These are phyloP conservation scores for Morella rubra DNA, from an alignment of 306 rosid genomes.

Conservation along the genomic window DNA sequence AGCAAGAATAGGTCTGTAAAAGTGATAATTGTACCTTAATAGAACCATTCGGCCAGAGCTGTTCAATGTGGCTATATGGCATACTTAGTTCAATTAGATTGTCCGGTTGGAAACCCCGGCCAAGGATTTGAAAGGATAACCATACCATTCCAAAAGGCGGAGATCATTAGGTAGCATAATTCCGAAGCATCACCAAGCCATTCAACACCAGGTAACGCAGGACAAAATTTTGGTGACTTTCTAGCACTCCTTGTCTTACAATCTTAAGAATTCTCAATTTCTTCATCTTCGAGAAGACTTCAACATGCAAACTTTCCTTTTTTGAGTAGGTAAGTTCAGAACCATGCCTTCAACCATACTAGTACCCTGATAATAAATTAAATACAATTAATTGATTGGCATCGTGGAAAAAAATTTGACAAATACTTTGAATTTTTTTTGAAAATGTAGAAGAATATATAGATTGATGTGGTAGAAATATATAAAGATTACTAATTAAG, in stretches of 20 bases:
- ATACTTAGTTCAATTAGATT: background rate
- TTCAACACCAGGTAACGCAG: background rate
- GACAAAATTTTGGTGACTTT: background rate
- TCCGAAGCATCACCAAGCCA: background rate
- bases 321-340: background rate
- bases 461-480: no score
- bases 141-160: background rate
- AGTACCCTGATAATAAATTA: background rate
- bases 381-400: background rate
- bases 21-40: background rate
- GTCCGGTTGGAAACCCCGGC: background rate
- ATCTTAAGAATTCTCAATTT: background rate
- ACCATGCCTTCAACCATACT: background rate
- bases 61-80: background rate
- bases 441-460: no score
- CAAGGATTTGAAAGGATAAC: background rate
- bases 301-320: background rate
- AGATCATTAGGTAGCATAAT: background rate
- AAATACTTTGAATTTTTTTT: no score
- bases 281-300: constrained; percentile 4
- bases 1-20: no score
- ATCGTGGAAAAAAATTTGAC: background rate
- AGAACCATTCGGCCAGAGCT: background rate
- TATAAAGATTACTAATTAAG: no score
- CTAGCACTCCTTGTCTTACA: background rate